Percentiles rank a stretch among this genome's conserved stretches.
These are phyloP conservation scores for Triticum turgidum DNA, from an alignment of 176 grass and related monocot species.

Conservation along the genomic window DNA sequence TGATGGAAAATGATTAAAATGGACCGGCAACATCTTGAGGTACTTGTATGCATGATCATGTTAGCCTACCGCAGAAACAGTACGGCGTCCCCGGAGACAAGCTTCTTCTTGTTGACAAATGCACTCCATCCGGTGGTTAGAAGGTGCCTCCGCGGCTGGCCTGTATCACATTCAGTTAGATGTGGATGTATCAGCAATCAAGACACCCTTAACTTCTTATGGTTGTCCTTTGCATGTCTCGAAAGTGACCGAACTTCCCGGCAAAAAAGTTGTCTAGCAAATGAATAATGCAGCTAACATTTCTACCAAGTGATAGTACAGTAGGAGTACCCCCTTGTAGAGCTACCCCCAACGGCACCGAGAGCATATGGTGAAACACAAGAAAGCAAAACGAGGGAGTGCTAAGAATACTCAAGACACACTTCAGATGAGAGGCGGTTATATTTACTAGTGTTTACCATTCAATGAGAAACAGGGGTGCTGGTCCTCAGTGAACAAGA, in stretches of 20 bases:
- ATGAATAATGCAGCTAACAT: background rate
- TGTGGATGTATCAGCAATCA: slow-evolving; percentile 39
- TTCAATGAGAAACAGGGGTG: background rate
- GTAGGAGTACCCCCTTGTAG: background rate
- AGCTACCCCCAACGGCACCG: background rate
- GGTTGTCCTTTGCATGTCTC: slow-evolving; percentile 19
- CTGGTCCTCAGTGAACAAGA: background rate
- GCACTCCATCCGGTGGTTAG: slow-evolving; percentile 99
- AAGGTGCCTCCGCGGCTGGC: slow-evolving; percentile 95
- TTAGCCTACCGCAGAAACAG: slow-evolving; percentile 79
- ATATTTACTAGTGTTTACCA: background rate
- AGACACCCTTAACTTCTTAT: slow-evolving; percentile 30
- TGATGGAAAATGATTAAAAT: background rate
- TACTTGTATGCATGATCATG: background rate
- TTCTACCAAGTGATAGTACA: background rate
- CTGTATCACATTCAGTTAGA: slow-evolving; percentile 57
- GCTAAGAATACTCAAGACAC: background rate
- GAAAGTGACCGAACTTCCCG: background rate
- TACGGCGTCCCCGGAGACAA: slow-evolving; percentile 83
- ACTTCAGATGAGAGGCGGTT: background rate
- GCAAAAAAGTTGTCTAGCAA: background rate
- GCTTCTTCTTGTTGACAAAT: slow-evolving; percentile 97
- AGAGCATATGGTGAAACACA: background rate
- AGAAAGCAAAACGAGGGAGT: slow-evolving; percentile 19
- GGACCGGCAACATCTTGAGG: background rate